A percentile compares a stretch with the other conserved stretches of the same genome.
These are phyloP conservation scores for Chaetomium globosum DNA, from an alignment of 2,329 filamentous ascomycete genomes.

Conservation along the genomic window DNA sequence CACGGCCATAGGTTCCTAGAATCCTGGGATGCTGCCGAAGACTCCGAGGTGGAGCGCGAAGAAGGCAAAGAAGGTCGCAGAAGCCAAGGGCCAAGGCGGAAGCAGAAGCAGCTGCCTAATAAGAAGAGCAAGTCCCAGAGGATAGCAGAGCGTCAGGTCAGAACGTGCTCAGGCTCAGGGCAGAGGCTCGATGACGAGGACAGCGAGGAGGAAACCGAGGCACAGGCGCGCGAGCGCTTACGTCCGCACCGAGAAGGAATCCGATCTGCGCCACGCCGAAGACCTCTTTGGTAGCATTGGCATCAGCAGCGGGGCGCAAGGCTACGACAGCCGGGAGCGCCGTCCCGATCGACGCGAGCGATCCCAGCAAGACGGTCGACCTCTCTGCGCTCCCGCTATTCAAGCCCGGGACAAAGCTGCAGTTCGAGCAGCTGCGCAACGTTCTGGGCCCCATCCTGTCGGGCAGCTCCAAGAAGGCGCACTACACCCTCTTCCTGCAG, in stretches of 20 bases:
- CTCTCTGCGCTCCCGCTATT: constrained; percentile 79
- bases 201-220: constrained; percentile 71
- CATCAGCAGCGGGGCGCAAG: constrained; percentile 72
- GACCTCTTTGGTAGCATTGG: constrained; percentile 84
- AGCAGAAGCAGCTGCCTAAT: constrained; percentile 79
- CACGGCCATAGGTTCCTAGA: constrained; percentile 73
- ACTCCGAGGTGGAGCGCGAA: constrained; percentile 97
- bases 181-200: constrained; percentile 59
- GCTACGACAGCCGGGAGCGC: constrained; percentile 64
- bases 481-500: constrained; percentile 86
- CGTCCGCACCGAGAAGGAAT: constrained; percentile 79
- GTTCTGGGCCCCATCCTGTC: constrained; percentile 77
- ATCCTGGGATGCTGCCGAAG: constrained; percentile 94
- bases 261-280: constrained; percentile 85
- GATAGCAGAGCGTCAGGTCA: constrained; percentile 75
- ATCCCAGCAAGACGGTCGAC: constrained; percentile 80
- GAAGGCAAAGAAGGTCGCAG: constrained; percentile 84
- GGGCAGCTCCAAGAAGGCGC: constrained; percentile 79
- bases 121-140: constrained; percentile 90
- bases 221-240: constrained; percentile 72
- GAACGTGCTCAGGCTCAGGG: constrained; percentile 57
- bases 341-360: constrained; percentile 69
- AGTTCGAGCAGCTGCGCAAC: constrained; percentile 79
- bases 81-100: constrained; percentile 86
- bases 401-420: constrained; percentile 82